Evolutionary conservation across 2,329 filamentous ascomycete species (phyloP), one percentile per base, ranked within the genome.

Genomic region (Coleophoma cylindrospora): DNA sequence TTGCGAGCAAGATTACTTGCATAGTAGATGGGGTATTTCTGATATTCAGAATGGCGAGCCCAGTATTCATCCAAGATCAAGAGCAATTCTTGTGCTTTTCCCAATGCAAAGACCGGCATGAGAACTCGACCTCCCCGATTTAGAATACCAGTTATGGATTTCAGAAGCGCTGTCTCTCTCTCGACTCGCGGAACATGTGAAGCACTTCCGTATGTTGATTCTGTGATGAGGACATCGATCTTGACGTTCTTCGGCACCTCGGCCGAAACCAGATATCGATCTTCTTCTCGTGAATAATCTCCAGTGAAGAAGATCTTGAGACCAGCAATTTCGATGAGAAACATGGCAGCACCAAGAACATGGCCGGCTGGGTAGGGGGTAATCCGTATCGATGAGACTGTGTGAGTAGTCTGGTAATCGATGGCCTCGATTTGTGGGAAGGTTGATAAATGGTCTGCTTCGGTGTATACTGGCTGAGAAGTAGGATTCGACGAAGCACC

Each of bases 261-360:
- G 13, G 94, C 94, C 0, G 94, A 95, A 47, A 99, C 91, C 47
- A 99, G 74, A 81, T 99, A 94, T 33, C 94, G 81, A 70, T 99
- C 94, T 55, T 95, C 89, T 68, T 99, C 94, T 53, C 94, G 80
- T 4, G 91, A 96, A 72, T 99, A 99, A 70, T 99, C 94, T 44
- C 94, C 94, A 0, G 94, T 99, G 69, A 99, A 99, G 61, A 99
- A 84, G 51, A 97, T 92, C 63, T 96, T 97, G 52, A 99, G 80
- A 0, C 92, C 94, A 4, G 92, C 94, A 63, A 99, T 99, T 64
- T 96, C 92, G 59, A 99, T 89, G 34, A 97, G 79, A 59, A 96
- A 99, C 94, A 99, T 99, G 61, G 94, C 94, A 12, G 94, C 94
- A 37, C 94, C 94, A 10, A 99, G 79, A n/a, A 99, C 94, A 73